These are phyloP conservation scores for Meyerozyma smithsonii DNA, from an alignment of 1,139 yeast genomes.

Conservation along the genomic window DNA sequence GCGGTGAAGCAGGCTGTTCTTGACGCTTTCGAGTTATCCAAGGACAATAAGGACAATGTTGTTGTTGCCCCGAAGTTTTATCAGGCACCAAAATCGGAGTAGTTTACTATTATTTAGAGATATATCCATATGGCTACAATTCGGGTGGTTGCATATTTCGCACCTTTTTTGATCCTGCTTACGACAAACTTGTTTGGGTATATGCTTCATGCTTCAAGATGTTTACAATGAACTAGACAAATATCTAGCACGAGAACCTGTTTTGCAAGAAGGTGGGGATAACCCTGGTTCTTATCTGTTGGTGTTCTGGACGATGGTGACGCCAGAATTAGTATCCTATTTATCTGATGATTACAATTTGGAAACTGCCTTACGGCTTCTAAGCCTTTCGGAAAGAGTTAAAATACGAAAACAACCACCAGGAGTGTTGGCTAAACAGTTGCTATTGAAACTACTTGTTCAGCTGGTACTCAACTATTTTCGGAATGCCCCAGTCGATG, in stretches of 20 bases:
- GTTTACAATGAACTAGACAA: neutral
- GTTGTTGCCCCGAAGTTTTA: slow-evolving; percentile 6
- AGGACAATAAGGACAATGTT: slow-evolving; percentile 21
- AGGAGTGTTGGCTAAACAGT: slow-evolving; percentile 14
- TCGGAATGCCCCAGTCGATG: slow-evolving; percentile 8
- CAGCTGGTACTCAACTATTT: slow-evolving; percentile 20
- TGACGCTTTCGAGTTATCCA: slow-evolving; percentile 27
- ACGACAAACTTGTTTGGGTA: neutral
- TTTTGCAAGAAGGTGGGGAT: neutral
- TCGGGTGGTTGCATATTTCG: neutral
- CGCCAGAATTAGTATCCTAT: slow-evolving; percentile 11
- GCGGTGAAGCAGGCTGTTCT: slow-evolving; percentile 24
- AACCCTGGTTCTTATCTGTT: slow-evolving; percentile 3
- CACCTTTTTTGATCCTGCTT: neutral
- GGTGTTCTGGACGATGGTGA: slow-evolving; percentile 17
- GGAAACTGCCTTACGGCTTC: slow-evolving; percentile 15
- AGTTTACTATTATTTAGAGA: slow-evolving; percentile 2
- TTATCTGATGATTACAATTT: slow-evolving; percentile 32
- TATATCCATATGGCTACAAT: neutral
- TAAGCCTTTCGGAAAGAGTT: neutral
- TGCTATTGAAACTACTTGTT: slow-evolving; percentile 22
- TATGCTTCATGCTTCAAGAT: neutral
- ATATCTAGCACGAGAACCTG: neutral
- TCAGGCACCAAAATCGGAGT: slow-evolving; percentile 5
- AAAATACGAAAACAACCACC: neutral